A percentile compares a stretch with the other conserved stretches of the same genome.
Conservation (phyloP, 176 grass and related monocot species). For the Paspalum vaginatum region DNA sequence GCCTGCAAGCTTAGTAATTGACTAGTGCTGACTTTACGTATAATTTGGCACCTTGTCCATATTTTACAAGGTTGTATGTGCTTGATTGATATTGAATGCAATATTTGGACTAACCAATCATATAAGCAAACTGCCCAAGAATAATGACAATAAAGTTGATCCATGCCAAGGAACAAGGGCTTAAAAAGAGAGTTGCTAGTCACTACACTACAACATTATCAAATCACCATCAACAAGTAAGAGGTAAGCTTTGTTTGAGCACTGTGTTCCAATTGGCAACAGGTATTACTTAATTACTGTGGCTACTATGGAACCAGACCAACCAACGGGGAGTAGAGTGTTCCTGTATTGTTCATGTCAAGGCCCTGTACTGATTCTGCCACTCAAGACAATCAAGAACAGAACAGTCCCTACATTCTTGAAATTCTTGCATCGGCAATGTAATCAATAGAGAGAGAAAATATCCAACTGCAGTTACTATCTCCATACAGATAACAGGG, state of each 20-base stretch:
- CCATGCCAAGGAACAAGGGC: background rate
- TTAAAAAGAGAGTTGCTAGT: background rate
- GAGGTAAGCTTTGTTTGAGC: background rate
- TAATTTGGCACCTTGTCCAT: background rate
- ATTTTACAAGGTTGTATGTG: slow-evolving; percentile 13
- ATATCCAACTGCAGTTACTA: background rate
- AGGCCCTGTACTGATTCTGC: background rate
- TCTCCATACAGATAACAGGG: background rate
- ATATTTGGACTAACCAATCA: slow-evolving; percentile 15
- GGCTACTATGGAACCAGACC: background rate
- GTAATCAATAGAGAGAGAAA: background rate
- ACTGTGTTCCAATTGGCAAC: background rate
- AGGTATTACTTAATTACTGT: background rate
- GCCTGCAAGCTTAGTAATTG: background rate
- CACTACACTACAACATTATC: background rate
- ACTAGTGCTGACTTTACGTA: background rate
- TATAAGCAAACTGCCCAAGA: background rate
- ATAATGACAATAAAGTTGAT: slow-evolving; percentile 14
- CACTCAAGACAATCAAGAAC: background rate
- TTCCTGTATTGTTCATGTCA: slow-evolving; percentile 7
- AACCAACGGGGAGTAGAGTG: too few species aligned
- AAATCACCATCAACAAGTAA: background rate
- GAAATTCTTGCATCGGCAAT: slow-evolving; percentile 1
- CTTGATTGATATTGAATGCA: background rate
- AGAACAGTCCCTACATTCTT: background rate